Evolutionary conservation across 345 rosid species (phyloP).

Genomic region (Boechera divaricarpa): DNA sequence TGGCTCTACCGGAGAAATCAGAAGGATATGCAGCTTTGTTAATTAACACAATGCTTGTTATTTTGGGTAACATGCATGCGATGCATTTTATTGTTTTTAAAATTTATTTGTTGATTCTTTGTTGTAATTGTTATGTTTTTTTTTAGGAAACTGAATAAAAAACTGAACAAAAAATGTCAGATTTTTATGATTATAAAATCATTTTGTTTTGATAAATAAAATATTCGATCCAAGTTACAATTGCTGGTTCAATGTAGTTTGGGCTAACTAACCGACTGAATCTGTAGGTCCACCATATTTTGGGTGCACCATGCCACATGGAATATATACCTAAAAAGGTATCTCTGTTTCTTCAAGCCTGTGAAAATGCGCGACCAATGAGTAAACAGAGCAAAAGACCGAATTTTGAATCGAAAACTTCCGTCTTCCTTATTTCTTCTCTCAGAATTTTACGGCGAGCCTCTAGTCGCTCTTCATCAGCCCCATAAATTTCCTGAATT

Average conservation of each 20-base stretch:
- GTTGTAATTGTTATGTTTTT: background rate
- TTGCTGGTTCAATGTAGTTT: no score
- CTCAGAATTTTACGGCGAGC: conserved; percentile 31
- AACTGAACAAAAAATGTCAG: no score
- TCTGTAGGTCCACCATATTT: conserved; percentile 14
- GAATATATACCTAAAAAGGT: background rate
- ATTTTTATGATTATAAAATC: background rate
- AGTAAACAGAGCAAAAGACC: conserved; percentile 32
- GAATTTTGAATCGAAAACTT: conserved; percentile 31
- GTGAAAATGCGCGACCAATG: conserved; percentile 37
- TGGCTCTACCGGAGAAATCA: conserved; percentile 39
- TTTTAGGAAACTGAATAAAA: background rate
- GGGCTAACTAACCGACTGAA: background rate
- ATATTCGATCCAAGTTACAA: background rate
- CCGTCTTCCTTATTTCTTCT: conserved; percentile 34
- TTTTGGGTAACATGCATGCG: background rate
- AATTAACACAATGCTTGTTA: conserved; percentile 29
- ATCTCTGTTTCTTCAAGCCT: conserved; percentile 27
- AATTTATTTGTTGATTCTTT: background rate
- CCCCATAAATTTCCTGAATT: conserved; percentile 14
- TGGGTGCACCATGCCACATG: conserved; percentile 28
- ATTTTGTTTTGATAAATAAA: background rate
- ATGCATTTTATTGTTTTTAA: background rate
- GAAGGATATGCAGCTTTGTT: conserved; percentile 45
- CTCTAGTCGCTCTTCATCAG: conserved; percentile 5